These are phyloP conservation scores for Salvia rosmarinus DNA, from an alignment of 257 asterid species.

Conservation along the genomic window DNA sequence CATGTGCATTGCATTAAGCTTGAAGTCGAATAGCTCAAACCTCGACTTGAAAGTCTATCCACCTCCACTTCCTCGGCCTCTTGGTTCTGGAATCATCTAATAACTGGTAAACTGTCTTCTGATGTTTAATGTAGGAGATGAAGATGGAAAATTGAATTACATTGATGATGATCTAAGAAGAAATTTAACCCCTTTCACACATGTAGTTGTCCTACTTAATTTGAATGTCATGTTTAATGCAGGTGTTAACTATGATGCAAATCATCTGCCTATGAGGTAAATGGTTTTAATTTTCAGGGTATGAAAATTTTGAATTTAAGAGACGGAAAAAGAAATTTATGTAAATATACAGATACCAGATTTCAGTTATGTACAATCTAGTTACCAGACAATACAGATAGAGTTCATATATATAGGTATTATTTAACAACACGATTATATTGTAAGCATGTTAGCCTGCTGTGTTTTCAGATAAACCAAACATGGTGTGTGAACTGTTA, in stretches of 20 bases:
- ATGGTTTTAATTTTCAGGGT: too few species aligned
- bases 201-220: background rate
- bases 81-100: too few species aligned
- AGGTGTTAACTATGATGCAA: too few species aligned
- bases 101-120: background rate
- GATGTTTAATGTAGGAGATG: background rate
- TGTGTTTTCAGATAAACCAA: background rate
- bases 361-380: too few species aligned
- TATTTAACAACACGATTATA: background rate
- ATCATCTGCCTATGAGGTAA: too few species aligned
- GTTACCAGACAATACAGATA: too few species aligned
- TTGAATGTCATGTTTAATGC: too few species aligned
- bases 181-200: background rate
- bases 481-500: too few species aligned
- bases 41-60: background rate
- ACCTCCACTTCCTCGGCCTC: background rate
- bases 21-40: constrained; percentile 37
- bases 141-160: background rate
- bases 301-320: too few species aligned
- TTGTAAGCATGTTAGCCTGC: background rate
- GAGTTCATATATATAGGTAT: too few species aligned
- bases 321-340: too few species aligned
- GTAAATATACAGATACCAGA: too few species aligned
- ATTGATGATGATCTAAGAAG: background rate
- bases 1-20: constrained; percentile 62